Base-by-base conservation (phyloP, 176 grass and related monocot genomes). In the Hordeum marinum region DNA sequence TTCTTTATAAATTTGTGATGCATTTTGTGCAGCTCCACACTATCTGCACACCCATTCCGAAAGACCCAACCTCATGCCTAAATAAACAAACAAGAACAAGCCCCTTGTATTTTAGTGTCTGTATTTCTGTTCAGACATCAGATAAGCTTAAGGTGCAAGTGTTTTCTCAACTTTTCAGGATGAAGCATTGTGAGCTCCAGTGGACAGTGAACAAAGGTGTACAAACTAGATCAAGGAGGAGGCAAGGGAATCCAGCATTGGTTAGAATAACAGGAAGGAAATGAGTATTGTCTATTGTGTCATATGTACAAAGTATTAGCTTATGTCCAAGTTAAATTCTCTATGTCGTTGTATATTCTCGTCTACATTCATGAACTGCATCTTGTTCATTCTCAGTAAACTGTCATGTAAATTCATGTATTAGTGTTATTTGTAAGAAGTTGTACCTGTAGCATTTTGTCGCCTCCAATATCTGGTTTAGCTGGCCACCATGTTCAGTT, bases 131-230 rank as follows among this genome's bases (percentile, higher is more conserved):
- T 84, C 26, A 45, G 31, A 64, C 26, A 63, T 84, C 73, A 25
- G 27, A 58, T 46, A 48, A 66, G 73, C 85, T 91, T 7, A 91
- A 3, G 21, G 9, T 36, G 41, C n/a, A 67, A 61, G 4, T 76
- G 35, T 76, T 80, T 20, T 42, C 48, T 65, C 27, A 42, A 79
- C 2, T 62, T 88, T 42, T 45, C 87, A 92, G 90, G 90, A 41
- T 80, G 59, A 89, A 76, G 26, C 43, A 42, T 9, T 26, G 77
- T 41, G 81, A 64, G 64, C 21, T 77, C 61, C 36, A 50, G 26
- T 64, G 42, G 70, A 25, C 41, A 81, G 52, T 76, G 80, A 80
- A 80, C 37, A 45, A 81, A 68, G 68, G 4, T 80, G 84, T 86
- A 72, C 48, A 86, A 86, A 80, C 39, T 80, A 86, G 37, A 61